Base-by-base conservation (phyloP, 129 eudicot genomes). In the carrot (Daucus carota) region DNA sequence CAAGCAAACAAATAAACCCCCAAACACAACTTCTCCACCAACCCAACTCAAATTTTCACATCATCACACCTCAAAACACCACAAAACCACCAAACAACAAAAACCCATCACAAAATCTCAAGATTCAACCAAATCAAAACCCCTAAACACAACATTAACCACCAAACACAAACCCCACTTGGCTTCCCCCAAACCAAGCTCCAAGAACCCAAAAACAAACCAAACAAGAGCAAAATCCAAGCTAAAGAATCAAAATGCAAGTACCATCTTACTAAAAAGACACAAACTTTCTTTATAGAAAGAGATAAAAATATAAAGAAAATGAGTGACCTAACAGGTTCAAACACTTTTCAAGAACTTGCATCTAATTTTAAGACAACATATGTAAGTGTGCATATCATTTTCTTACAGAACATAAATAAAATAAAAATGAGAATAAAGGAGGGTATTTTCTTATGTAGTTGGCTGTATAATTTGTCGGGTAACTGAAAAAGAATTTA, bases 141-240 rank as follows among this genome's bases (percentile, higher is more conserved):
- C 63, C 71, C 12, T 26, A 72, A 33, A 76, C 63, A 63, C 40
- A 63, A 0, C 70, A 28, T 57, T n/a, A 57, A 57, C 65, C 31
- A 57, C 1, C 1, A 12, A 90, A 83, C 73, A 16, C 86, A 75
- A 87, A 83, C 78, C 77, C 77, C n/a, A 77, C 82, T 79, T 28
- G 79, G 75, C 70, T 80, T 71, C 75, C 75, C 79, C 78, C 83
- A 83, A 75, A 73, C 82, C 45, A 57, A 28, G 18, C 54, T 63
- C 13, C 38, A 77, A 75, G 66, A 42, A 31, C 18, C 11, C 32
- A 57, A 52, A 63, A 63, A 12, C 10, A 63, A 29, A 28, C 69
- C 18, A 28, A 62, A 26, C 18, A 60, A 59, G 18, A 62, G 11
- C 36, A 62, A 28, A 9, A 63, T 13, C 20, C 3, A 16, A 43